Base-by-base conservation (phyloP, 139 green algal species). In the Auxenochlorella pyrenoidosa region DNA sequence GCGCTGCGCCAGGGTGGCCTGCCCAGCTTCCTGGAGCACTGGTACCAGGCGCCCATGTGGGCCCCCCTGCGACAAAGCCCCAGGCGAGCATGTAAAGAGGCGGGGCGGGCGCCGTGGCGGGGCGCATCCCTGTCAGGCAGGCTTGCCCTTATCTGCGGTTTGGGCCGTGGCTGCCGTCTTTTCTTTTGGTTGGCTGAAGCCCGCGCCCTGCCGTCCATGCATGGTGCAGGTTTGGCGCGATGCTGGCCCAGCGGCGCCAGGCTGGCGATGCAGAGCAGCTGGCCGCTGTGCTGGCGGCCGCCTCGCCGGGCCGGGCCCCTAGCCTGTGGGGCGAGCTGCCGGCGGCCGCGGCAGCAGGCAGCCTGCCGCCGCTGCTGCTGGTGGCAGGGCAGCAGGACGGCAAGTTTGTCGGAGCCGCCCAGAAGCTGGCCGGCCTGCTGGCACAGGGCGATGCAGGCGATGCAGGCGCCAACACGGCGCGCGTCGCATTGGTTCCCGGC, bases 1-100 rank as follows among this genome's bases (percentile, higher is more conserved):
- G 68, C 87, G 28, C 83, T 97, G 58, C 47, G 54, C 22, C 5
- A 28, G 16, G 59, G 78, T 22, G 94, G 93, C 41, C 22, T 93
- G 63, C 26, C 75, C 1, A 16, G 71, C 1, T 98, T 98, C 71
- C 63, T 97, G 72, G 38, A 84, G 0, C n/a, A 63, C 28, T 98
- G 96, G 96, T 98, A 98, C 78, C 26, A 87, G 82, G 72, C 85
- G 76, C 89, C 91, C 8, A 86, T 98, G 84, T 98, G 96, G 95
- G 43, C 38, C 0, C 78, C 59, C 1, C 89, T 98, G 38, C 72
- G 90, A 0, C 36, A 47, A 38, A 91, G 93, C 73, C 90, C 90
- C 4, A 79, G 87, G 83, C 89, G 15, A 54, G 47, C 47, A 54
- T 68, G 84, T 54, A 28, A 26, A n/a, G 38, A 71, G 47, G 41